A percentile compares a stretch with the other conserved stretches of the same genome.
Evolutionary conservation across 257 asterid species (phyloP).

Genomic region (Ajuga chamaepitys): DNA sequence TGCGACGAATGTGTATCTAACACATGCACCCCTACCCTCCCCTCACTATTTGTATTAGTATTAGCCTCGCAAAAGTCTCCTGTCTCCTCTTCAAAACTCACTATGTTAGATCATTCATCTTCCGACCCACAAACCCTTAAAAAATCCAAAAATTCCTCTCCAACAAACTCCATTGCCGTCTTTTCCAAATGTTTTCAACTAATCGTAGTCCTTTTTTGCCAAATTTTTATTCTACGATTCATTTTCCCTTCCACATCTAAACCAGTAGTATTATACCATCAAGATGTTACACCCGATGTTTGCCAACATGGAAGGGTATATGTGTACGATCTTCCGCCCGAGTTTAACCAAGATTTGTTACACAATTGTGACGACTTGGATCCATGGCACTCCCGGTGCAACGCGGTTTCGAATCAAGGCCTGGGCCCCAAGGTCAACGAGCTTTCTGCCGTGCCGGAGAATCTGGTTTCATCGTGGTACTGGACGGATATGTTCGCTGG

Average conservation of each 20-base stretch:
- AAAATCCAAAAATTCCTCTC: conserved; percentile 11
- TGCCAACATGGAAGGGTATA: conserved; percentile 35
- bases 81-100: no score
- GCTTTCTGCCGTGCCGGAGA: conserved; percentile 27
- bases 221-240: conserved; percentile 19
- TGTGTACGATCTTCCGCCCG: conserved; percentile 52
- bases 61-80: no score
- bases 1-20: no score
- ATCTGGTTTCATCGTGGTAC: conserved; percentile 42
- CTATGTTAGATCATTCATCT: conserved; percentile 17
- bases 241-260: conserved; percentile 13
- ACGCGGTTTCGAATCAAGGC: conserved; percentile 46
- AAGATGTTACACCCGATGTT: neutral
- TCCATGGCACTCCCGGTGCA: conserved; percentile 62
- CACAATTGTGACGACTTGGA: conserved; percentile 39
- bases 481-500: conserved; percentile 69
- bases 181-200: conserved; percentile 19
- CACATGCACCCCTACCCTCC: no score
- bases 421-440: conserved; percentile 40
- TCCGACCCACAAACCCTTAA: conserved; percentile 8
- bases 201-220: conserved; percentile 22
- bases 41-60: no score
- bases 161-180: neutral
- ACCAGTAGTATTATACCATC: neutral
- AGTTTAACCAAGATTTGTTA: conserved; percentile 39